Percentiles rank a stretch among this genome's conserved stretches.
These are phyloP conservation scores for Noccaea caerulescens DNA, from an alignment of 345 rosid species.

Conservation along the genomic window DNA sequence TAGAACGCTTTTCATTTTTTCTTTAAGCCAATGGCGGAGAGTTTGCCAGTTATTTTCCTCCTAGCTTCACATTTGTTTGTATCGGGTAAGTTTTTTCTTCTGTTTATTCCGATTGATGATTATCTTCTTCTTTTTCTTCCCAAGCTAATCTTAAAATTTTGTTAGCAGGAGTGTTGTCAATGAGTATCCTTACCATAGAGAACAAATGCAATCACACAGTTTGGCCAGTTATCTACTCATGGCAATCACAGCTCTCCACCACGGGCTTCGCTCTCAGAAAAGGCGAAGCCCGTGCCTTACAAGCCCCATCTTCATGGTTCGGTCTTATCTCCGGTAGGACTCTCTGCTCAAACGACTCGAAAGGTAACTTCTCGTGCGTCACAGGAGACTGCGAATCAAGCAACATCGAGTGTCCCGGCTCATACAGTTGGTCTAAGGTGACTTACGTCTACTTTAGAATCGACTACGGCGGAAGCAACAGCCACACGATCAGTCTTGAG, in stretches of 20 bases:
- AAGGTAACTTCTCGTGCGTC: slow-evolving; percentile 15
- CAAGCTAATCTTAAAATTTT: not conserved
- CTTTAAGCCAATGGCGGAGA: slow-evolving; percentile 20
- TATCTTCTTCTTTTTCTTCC: not conserved
- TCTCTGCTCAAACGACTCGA: slow-evolving; percentile 20
- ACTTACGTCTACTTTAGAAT: slow-evolving; percentile 30
- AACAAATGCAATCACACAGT: slow-evolving; percentile 31
- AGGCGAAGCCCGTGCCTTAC: slow-evolving; percentile 4
- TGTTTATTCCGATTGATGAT: not conserved
- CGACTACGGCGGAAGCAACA: slow-evolving; percentile 1
- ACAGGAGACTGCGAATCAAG: slow-evolving; percentile 33
- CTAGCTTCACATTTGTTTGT: slow-evolving; percentile 10
- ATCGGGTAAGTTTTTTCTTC: slow-evolving; percentile 9
- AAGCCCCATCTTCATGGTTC: slow-evolving; percentile 26
- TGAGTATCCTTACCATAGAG: slow-evolving; percentile 17
- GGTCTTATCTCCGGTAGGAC: slow-evolving; percentile 37
- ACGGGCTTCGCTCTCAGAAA: slow-evolving; percentile 20
- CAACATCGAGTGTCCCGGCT: slow-evolving; percentile 8
- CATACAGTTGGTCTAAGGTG: slow-evolving; percentile 3
- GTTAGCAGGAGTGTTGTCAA: slow-evolving; percentile 21
- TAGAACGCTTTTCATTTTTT: not conserved
- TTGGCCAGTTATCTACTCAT: slow-evolving; percentile 37
- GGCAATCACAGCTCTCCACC: slow-evolving; percentile 12
- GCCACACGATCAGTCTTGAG: slow-evolving; percentile 23
- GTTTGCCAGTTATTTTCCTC: not conserved